Base-by-base conservation (phyloP, 2,329 filamentous ascomycete genomes). In the Calonectria honghensis region DNA sequence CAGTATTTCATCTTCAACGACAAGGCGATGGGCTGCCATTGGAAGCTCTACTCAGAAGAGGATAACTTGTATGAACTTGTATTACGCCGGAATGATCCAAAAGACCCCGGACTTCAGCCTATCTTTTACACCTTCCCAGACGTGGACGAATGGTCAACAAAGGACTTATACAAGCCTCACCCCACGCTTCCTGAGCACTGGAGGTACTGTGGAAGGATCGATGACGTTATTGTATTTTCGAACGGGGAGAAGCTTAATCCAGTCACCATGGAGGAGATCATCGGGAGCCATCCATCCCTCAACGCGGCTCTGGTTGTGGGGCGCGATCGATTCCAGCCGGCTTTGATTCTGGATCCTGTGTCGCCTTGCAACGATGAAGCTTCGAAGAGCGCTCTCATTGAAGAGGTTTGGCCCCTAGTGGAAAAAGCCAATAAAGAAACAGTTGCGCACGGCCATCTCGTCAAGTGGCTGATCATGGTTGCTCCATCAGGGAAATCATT, bases 191-290 rank as follows among this genome's bases (percentile, higher is more conserved):
- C 83, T 0, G 75, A 86, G 50, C 80, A 85, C 73, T 88, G 78
- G 78, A 66, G 66, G 31, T 79, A 75, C 4, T 57, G 73, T 2
- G 77, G 77, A 3, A 75, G 79, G 20, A 24, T 72, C 0, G 88
- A 90, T 72, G 86, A 88, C 73, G 81, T 90, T 52, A 86, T 90
- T 20, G 88, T 90, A 18, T 86, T 90, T 48, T 86, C 85, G 3
- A 89, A 87, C 64, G 88, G 88, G 31, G 87, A 89, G 81, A 90
- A 90, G 79, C 78, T 90, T 11, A 90, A 90, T 74, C 80, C 81
- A 2, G 80, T 87, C 24, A 68, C 20, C 6, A 63, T 63, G 54
- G 41, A 63, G 7, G 54, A 39, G 1, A 63, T 63, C 14, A 78
- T 90, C 3, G 73, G 77, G 6, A 80, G 79, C 16, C 87, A 89